Conservation (phyloP, 805 yeast species). For the Millerago galiae region DNA sequence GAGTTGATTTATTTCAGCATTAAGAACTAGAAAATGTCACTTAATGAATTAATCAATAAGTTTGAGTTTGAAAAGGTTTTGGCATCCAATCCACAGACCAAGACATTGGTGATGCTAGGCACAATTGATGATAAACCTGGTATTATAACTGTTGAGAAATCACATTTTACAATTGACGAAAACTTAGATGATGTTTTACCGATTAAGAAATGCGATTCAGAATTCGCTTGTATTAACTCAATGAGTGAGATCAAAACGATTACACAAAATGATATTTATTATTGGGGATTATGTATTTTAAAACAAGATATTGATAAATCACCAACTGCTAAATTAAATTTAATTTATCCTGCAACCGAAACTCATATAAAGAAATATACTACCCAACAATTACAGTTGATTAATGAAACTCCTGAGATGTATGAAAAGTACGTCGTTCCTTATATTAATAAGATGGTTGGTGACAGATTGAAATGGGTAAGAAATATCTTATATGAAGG, state of each 20-base stretch:
- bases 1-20: no score
- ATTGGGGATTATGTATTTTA: conserved; percentile 64
- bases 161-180: conserved; percentile 45
- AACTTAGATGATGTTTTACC: conserved; percentile 18
- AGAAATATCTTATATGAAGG: conserved; percentile 74
- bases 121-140: conserved; percentile 54
- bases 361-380: conserved; percentile 75
- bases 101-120: conserved; percentile 65
- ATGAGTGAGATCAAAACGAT: conserved; percentile 29
- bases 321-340: conserved; percentile 65
- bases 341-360: conserved; percentile 86
- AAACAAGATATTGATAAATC: conserved; percentile 35
- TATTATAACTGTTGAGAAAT: conserved; percentile 65
- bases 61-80: conserved; percentile 46
- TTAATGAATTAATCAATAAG: conserved; percentile 11
- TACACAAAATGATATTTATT: conserved; percentile 76
- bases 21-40: conserved; percentile 16
- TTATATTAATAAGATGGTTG: conserved; percentile 68
- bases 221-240: conserved; percentile 11
- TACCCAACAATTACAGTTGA: conserved; percentile 51
- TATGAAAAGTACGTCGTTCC: conserved; percentile 62
- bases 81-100: conserved; percentile 57
- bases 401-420: conserved; percentile 76
- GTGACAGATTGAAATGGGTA: conserved; percentile 85
- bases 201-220: conserved; percentile 6